phyloP scores from a whole-genome alignment of 495 filamentous ascomycete genomes.

The Neurospora intermedia region DNA sequence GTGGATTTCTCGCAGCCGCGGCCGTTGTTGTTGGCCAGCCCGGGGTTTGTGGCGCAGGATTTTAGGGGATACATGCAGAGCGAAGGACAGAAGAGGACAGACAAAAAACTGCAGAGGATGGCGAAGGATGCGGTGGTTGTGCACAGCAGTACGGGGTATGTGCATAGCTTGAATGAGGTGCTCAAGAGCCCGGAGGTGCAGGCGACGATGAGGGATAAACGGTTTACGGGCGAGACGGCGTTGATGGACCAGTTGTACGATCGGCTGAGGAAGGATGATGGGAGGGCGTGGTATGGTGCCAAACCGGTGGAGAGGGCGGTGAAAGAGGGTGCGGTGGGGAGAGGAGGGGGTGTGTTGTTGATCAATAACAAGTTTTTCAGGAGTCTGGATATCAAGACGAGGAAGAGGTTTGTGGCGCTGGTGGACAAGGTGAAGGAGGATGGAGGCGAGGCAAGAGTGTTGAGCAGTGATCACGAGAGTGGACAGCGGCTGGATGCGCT shows the following conservation, averaged over 20 bases:
- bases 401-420: slow-evolving; percentile 72
- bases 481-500: slow-evolving; percentile 74
- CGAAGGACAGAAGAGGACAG: slow-evolving; percentile 54
- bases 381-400: slow-evolving; percentile 65
- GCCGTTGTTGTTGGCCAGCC: slow-evolving; percentile 79
- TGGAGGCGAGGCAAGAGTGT: slow-evolving; percentile 76
- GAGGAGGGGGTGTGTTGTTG: slow-evolving; percentile 72
- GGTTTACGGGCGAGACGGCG: slow-evolving; percentile 72
- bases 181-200: slow-evolving; percentile 69
- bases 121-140: slow-evolving; percentile 61
- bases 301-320: slow-evolving; percentile 79
- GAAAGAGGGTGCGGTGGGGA: slow-evolving; percentile 77
- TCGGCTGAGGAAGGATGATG: slow-evolving; percentile 74
- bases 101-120: slow-evolving; percentile 48
- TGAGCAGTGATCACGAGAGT: slow-evolving; percentile 93
- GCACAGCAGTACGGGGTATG: slow-evolving; percentile 73
- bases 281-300: slow-evolving; percentile 83
- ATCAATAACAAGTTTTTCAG: slow-evolving; percentile 81
- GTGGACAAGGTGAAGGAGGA: slow-evolving; percentile 86
- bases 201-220: slow-evolving; percentile 66
- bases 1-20: slow-evolving; percentile 59
- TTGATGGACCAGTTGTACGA: slow-evolving; percentile 81
- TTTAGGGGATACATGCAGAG: slow-evolving; percentile 74
- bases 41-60: slow-evolving; percentile 71
- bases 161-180: slow-evolving; percentile 78